Conservation (phyloP, 2,329 filamentous ascomycete species). For the Shiraia sp. region DNA sequence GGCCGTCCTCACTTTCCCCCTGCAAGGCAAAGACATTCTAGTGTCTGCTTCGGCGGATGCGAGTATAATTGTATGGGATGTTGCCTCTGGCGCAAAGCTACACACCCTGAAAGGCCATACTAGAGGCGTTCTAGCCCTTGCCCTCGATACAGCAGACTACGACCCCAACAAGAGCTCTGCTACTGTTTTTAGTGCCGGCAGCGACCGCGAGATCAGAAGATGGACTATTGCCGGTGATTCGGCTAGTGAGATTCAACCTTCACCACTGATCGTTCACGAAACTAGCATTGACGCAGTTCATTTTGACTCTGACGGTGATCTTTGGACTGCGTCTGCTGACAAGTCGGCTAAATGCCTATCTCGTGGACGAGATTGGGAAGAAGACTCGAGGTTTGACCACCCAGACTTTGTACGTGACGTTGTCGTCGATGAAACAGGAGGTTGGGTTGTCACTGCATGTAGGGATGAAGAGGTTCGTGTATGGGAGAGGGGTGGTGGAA, state of each 20-base stretch:
- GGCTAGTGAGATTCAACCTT: constrained; percentile 40
- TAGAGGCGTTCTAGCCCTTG: constrained; percentile 78
- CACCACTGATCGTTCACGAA: constrained; percentile 76
- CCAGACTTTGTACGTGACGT: constrained; percentile 90
- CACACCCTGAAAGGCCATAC: constrained; percentile 78
- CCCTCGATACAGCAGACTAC: constrained; percentile 65
- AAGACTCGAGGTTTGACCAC: constrained; percentile 75
- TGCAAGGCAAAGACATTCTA: constrained; percentile 62
- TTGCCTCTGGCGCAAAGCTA: constrained; percentile 67
- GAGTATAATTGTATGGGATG: constrained; percentile 74
- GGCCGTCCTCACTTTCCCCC: constrained; percentile 65
- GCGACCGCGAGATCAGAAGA: constrained; percentile 66
- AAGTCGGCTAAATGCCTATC: constrained; percentile 82
- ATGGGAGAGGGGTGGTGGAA: constrained; percentile 76
- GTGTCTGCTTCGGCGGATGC: constrained; percentile 54
- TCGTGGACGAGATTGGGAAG: constrained; percentile 67
- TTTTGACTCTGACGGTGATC: constrained; percentile 73
- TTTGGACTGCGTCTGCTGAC: constrained; percentile 94
- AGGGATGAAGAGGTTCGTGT: constrained; percentile 89
- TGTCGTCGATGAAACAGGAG: constrained; percentile 67
- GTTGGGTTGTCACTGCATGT: constrained; percentile 84
- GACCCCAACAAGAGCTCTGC: constrained; percentile 42
- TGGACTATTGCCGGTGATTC: constrained; percentile 62
- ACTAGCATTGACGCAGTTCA: constrained; percentile 84
- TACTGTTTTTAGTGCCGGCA: constrained; percentile 74